Evolutionary conservation across 1,139 yeast species (phyloP), one percentile per base, ranked within the genome.

Genomic region (Protomyces inundatus): DNA sequence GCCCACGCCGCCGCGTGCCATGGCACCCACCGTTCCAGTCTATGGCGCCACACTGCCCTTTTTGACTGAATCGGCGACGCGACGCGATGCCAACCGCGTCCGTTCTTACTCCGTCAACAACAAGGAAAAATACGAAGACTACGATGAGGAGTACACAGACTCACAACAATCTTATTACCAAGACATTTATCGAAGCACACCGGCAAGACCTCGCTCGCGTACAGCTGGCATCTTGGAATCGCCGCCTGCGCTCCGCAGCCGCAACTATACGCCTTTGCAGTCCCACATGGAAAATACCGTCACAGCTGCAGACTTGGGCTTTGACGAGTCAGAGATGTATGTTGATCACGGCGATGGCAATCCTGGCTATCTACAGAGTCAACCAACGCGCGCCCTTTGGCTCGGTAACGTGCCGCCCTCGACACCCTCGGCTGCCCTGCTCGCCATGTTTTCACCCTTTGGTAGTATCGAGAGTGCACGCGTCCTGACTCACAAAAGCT

Each of bases 331-430:
- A n/a, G 56, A 58, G 10, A 9, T 5, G 9, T 42, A 51, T 34
- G 56, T 32, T 1, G 62, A 58, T 10, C 30, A 39, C 4, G 35
- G 45, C 42, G 46, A 14, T 12, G 35, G 42, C 45, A 58, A 39
- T 10, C 50, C 56, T 32, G 56, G 62, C n/a, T 58, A 53, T 48
- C 48, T 63, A 51, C 64, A 61, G 50, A 54, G 53, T 45, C 66
- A 54, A 36, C 91, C 96, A 6, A 87, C 97, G 0, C 83, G 86
- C 68, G 85, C 86, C 14, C 78, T 91, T 57, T 81, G 91, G 71
- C 79, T 91, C 65, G 89, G 90, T 62, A 89, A 90, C 73, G 77
- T 91, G 69, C 91, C 96, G 33, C 76, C 81, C 5, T 72, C 76
- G 12, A 73, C 81, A 59, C 76, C 83, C 55, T 70, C 83, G 48